Conservation (phyloP, 129 eudicot species). For the Deinandra increscens region DNA sequence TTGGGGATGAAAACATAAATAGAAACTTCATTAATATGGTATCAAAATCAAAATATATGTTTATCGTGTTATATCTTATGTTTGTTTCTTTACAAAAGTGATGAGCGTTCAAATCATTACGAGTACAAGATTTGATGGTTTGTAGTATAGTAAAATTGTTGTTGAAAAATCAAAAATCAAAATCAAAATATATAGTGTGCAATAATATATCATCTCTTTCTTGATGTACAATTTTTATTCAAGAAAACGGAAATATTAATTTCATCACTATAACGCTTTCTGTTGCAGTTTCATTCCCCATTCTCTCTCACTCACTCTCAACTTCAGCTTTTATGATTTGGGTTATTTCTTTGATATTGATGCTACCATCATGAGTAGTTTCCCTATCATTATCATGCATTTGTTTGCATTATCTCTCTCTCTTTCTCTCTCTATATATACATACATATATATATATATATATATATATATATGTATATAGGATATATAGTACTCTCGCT, state of each 20-base stretch:
- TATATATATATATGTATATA: too few relatives aligned
- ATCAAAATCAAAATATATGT: constrained; percentile 9
- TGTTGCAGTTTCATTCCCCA: constrained; percentile 59
- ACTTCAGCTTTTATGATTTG: constrained; percentile 38
- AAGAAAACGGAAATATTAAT: constrained; percentile 38
- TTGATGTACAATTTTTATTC: constrained; percentile 30
- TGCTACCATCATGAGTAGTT: constrained; percentile 48
- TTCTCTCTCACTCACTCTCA: constrained; percentile 30
- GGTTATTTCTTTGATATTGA: constrained; percentile 60
- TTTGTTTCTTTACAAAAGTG: too few relatives aligned
- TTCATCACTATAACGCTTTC: constrained; percentile 57
- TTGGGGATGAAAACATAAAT: constrained; percentile 22
- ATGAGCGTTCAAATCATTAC: too few relatives aligned
- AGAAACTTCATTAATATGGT: constrained; percentile 22
- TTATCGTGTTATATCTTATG: too few relatives aligned
- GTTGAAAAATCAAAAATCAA: too few relatives aligned
- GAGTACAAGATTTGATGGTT: too few relatives aligned
- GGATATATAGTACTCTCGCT: too few relatives aligned
- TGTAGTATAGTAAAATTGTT: too few relatives aligned
- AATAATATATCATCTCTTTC: constrained; percentile 16
- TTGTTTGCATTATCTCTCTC: constrained; percentile 2
- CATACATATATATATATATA: background rate
- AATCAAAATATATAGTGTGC: too few relatives aligned
- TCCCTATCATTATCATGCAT: constrained; percentile 46
- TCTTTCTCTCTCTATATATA: constrained; percentile 3